Conservation (phyloP, 2,329 filamentous ascomycete species). For the Phialophora macrospora region DNA sequence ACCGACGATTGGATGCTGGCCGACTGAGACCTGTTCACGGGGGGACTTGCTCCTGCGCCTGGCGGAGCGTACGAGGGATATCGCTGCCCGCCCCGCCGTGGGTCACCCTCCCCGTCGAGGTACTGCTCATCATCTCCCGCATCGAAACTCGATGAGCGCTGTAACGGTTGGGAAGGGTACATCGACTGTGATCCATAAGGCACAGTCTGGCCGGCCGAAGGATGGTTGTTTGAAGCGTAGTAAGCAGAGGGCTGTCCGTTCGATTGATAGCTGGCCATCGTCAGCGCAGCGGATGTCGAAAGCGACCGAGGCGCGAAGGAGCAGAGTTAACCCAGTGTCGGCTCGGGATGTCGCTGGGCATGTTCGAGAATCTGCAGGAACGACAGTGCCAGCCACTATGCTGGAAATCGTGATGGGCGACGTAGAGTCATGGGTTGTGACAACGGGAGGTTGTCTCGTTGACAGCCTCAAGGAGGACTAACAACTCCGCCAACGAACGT, state of each 20-base stretch:
- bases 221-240: constrained; percentile 48
- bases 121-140: constrained; percentile 72
- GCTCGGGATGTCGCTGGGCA: constrained; percentile 27
- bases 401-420: constrained; percentile 22
- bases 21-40: constrained; percentile 46
- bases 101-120: constrained; percentile 44
- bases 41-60: constrained; percentile 20
- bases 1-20: constrained; percentile 43
- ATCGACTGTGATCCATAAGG: constrained; percentile 44
- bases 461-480: constrained; percentile 19
- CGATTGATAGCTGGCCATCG: constrained; percentile 64
- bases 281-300: constrained; percentile 26
- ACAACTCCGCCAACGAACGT: constrained; percentile 11
- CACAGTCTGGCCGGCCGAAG: constrained; percentile 45
- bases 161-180: constrained; percentile 46
- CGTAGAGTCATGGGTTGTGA: constrained; percentile 24
- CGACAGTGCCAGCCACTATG: constrained; percentile 20
- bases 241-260: constrained; percentile 53
- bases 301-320: constrained; percentile 19
- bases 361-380: constrained; percentile 25
- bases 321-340: constrained; percentile 32
- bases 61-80: constrained; percentile 23
- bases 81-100: constrained; percentile 22
- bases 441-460: constrained; percentile 11
- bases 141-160: constrained; percentile 73